Evolutionary conservation across 352 stramenopile genomes (phyloP), one percentile per base, ranked within the genome.

Genomic region (Pythium vanterpoolii): DNA sequence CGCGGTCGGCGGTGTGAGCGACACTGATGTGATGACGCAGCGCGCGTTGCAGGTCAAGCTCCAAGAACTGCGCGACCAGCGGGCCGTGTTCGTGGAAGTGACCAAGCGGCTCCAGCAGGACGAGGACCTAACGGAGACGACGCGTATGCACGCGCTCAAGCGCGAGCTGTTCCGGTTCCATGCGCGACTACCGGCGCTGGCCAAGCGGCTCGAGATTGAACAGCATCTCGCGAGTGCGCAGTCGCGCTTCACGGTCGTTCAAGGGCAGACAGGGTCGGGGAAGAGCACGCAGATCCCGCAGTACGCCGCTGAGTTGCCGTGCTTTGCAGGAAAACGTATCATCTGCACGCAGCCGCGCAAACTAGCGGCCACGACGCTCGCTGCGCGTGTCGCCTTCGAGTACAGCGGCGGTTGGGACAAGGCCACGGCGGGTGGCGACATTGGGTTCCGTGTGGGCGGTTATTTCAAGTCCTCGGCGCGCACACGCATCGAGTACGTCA

Each of bases 221-320:
- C 18, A 24, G 14, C 38, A 50, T 16, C 47, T 69, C 0, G 28
- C 44, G 5, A 52, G 21, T 28, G 16, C 31, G 5, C 8, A 13
- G 5, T 52, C 61, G 5, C 47, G 55, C n/a, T 69, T 67, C 28
- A 63, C 59, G 4, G 52, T 71, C 21, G 56, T 71, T 21, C 52
- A 67, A n/a, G 64, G 64, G 21, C 58, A 63, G 47, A 71, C 58
- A 3, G 64, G 58, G 1, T 71, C 64, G 24, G 64, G 64, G 6
- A 71, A 71, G 28, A 71, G 58, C 27, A 71, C 64, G 24, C 64
- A 71, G 48, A 57, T 71, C 28, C 64, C 64, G 1, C 64, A 71
- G 27, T 71, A 71, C 30, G 46, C 51, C 13, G 58, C 58, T 1
- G 56, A 62, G 14, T 21, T 62, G 39, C 34, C 55, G 24, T 64